phyloP scores from a whole-genome alignment of 441 rosid species.

The Gossypium schwendimanii region DNA sequence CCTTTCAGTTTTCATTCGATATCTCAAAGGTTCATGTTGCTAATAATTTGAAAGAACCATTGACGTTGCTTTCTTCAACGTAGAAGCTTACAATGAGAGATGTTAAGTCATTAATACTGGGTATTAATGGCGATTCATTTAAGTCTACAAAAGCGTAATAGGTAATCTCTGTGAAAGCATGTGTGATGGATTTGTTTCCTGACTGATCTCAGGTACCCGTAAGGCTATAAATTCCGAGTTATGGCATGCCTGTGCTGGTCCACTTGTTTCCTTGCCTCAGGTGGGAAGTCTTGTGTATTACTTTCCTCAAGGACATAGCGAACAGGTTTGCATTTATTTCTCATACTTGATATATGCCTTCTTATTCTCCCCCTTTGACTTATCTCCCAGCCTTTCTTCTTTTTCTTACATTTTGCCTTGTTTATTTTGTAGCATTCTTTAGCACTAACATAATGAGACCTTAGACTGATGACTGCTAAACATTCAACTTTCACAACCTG shows the following conservation, averaged over 20 bases:
- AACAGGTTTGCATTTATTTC: constrained; percentile 64
- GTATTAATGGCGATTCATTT: not conserved
- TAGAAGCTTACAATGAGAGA: not conserved
- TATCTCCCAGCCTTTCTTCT: not conserved
- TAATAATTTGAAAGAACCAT: not conserved
- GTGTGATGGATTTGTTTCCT: constrained; percentile 8
- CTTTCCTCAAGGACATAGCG: constrained; percentile 97
- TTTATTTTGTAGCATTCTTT: not conserved
- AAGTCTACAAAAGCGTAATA: not conserved
- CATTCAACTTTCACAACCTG: not conserved
- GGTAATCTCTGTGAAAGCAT: constrained; percentile 5
- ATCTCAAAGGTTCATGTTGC: not conserved
- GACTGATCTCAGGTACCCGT: constrained; percentile 47
- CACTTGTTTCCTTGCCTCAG: constrained; percentile 85
- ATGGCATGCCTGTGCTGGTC: constrained; percentile 99
- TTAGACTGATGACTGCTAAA: not conserved
- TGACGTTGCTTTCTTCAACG: not conserved
- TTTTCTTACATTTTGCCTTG: not conserved
- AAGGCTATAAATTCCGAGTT: constrained; percentile 79
- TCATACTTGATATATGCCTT: not conserved
- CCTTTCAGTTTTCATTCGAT: not conserved
- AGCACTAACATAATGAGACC: not conserved
- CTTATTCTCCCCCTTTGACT: not conserved
- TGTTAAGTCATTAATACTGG: not conserved
- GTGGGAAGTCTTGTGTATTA: constrained; percentile 87